Evolutionary conservation across 345 rosid species (phyloP), one percentile per base, ranked within the genome.

Genomic region (Euphorbia pulcherrima): DNA sequence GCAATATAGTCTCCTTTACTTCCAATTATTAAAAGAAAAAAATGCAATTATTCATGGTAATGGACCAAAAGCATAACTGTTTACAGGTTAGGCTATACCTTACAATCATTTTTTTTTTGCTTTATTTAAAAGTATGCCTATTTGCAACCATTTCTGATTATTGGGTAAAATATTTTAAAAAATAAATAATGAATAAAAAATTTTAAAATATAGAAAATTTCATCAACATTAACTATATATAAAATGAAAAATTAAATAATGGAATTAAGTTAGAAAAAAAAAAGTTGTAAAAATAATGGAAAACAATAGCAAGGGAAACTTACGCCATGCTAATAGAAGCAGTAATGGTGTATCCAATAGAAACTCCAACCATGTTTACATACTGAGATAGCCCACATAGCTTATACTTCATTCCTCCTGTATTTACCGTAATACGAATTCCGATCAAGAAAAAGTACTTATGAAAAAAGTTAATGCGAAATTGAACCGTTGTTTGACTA

Each of bases 261-360:
- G 13, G 48, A 11, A 44, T 44, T n/a, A 8, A 44, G 13, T 0
- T 14, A 44, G 2, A 9, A 44, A 13, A 44, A 44, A 14, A 2
- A 4, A 30, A 60, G 6, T 16, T 60, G 33, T 11, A 16, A 33
- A 33, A 33, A 2, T 33, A 33, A 33, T 33, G n/a, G n/a, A 33
- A 7, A 33, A 33, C 7, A 33, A 2, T 44, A 44, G 13, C 0
- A 6, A 6, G 3, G 21, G 11, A 30, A 44, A 28, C 64, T 68
- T 59, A 68, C 72, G 57, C 64, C 64, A 59, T 59, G 56, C 72
- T 68, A 41, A 57, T 68, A 10, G 72, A 40, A 1, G 72, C 60
- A 5, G 72, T 59, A 12, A 59, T 58, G 5, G 72, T 68, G 56
- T 68, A 58, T 41, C 72, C 72, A 28, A 44, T 59, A 18, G 72